Base-by-base conservation (phyloP, 1,284 basidiomycete species). In the Ceratobasidium sp. region DNA sequence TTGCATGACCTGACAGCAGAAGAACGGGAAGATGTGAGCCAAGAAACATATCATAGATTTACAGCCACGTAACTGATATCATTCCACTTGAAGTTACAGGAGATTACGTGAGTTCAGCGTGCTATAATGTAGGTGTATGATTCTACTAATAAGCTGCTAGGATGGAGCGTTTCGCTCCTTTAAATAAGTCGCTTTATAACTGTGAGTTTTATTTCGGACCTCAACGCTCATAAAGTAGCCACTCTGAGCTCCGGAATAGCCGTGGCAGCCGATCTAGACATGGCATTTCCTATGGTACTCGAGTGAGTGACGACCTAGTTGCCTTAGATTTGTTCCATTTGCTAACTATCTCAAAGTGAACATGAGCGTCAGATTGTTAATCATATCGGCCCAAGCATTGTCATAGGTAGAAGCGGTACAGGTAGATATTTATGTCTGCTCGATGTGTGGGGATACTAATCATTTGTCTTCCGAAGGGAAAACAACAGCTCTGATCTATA, bases 181-280 rank as follows among this genome's bases (percentile, higher is more conserved):
- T 73, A 13, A 73, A 63, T 28, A 73, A 73, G n/a, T 46, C 71
- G 4, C 44, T 73, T 20, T 73, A 73, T 46, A 73, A 73, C 33
- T 63, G 71, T 73, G 5, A 4, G 71, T 63, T 23, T 2, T 2
- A 13, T 49, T 26, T 5, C 4, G 15, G 44, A 9, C 1, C 26
- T 28, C n/a, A 39, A 10, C 13, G 39, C 26, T 18, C 28, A 6
- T 69, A 0, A n/a, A 4, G 13, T 10, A 68, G 3, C 53, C 13
- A 7, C 33, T 20, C 49, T 1, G 23, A 7, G 5, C 39, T 7
- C 26, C n/a, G n/a, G n/a, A n/a, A 18, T 46, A 73, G 71, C 71
- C 9, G 44, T 73, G 2, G 42, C 46, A 3, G 71, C 58, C n/a
- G 71, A 73, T 28, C 15, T 73, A 10, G 71, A 73, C 12, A 63